phyloP scores from a whole-genome alignment of 495 filamentous ascomycete genomes.

The Penicillium coffeae region DNA sequence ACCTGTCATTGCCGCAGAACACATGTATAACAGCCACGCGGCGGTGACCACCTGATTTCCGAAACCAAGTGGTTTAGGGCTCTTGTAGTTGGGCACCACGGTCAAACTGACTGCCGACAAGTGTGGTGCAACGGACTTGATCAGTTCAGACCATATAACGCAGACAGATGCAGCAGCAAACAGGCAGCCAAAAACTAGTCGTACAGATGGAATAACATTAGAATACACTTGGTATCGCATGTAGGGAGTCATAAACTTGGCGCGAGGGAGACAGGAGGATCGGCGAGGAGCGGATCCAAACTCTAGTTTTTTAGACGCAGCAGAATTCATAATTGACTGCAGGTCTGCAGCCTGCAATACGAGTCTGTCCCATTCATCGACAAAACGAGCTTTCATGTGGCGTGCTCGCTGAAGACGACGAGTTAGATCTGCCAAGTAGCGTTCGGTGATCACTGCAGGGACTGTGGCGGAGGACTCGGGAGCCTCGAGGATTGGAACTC shows the following conservation, averaged over 20 bases:
- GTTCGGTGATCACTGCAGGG: slow-evolving; percentile 85
- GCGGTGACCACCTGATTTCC: slow-evolving; percentile 79
- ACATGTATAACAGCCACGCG: slow-evolving; percentile 93
- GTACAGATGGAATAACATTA: slow-evolving; percentile 61
- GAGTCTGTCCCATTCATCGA: slow-evolving; percentile 80
- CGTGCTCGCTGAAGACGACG: slow-evolving; percentile 73
- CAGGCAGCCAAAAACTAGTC: slow-evolving; percentile 56
- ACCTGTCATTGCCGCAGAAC: slow-evolving; percentile 74
- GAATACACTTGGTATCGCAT: slow-evolving; percentile 75
- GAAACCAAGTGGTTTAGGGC: slow-evolving; percentile 70
- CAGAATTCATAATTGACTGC: slow-evolving; percentile 82
- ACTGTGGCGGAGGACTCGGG: slow-evolving; percentile 33
- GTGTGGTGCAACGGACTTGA: slow-evolving; percentile 70
- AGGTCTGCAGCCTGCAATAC: slow-evolving; percentile 66
- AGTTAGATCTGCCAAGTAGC: slow-evolving; percentile 87
- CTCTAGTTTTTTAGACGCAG: slow-evolving; percentile 72
- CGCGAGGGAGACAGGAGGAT: slow-evolving; percentile 50
- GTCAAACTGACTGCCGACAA: slow-evolving; percentile 81
- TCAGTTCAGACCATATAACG: slow-evolving; percentile 88
- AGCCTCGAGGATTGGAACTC: slow-evolving; percentile 42
- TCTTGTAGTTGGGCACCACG: slow-evolving; percentile 71
- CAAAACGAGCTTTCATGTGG: slow-evolving; percentile 76
- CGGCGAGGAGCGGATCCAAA: slow-evolving; percentile 58
- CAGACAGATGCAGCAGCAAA: slow-evolving; percentile 71
- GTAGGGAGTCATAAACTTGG: slow-evolving; percentile 71